These are phyloP conservation scores for Pinus taeda DNA, from an alignment of 75 land plant genomes.

Conservation along the genomic window DNA sequence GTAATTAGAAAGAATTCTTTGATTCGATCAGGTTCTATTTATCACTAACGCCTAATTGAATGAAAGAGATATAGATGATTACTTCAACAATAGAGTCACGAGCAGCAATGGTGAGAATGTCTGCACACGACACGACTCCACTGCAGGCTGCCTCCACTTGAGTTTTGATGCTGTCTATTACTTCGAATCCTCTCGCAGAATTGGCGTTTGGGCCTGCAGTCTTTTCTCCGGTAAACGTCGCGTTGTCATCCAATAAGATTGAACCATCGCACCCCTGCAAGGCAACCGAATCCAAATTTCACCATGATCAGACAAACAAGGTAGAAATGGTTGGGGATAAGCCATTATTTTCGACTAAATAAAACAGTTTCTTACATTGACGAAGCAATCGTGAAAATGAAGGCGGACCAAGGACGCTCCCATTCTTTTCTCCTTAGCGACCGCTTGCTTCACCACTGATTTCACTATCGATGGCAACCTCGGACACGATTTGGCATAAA, in stretches of 20 bases:
- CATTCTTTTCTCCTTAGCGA: conserved; percentile 30
- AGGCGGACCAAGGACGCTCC: conserved; percentile 21
- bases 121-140: conserved; percentile 21
- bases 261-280: conserved; percentile 22
- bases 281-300: background rate
- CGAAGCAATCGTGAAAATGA: conserved; percentile 37
- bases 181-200: conserved; percentile 17
- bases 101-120: conserved; percentile 22
- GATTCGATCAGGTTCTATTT: background rate
- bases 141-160: conserved; percentile 13
- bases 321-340: background rate
- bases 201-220: conserved; percentile 6
- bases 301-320: too few relatives aligned
- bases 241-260: conserved; percentile 11
- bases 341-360: background rate
- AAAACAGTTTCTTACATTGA: conserved; percentile 14
- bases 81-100: conserved; percentile 16
- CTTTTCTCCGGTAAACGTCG: conserved; percentile 11
- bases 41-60: background rate
- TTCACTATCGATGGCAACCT: conserved; percentile 18
- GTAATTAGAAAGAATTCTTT: background rate
- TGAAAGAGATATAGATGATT: background rate
- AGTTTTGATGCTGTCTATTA: conserved; percentile 17
- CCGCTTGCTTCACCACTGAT: conserved; percentile 20
- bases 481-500: conserved; percentile 37